phyloP scores from a whole-genome alignment of 345 rosid species.

The Bruguiera gymnorhiza region DNA sequence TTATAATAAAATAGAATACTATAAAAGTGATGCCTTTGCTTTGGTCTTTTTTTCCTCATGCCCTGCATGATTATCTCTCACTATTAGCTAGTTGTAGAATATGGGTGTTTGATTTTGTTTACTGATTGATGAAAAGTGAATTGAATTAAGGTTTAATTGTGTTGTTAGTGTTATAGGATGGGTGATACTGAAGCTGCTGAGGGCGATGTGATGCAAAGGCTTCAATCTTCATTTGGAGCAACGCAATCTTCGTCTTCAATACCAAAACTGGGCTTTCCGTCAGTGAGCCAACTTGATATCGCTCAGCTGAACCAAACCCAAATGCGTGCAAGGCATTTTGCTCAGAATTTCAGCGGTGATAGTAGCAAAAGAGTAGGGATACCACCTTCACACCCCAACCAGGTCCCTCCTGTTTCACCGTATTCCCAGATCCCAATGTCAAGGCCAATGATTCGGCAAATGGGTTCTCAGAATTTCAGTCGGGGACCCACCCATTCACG shows the following conservation, averaged over 20 bases:
- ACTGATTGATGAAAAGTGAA: constrained; percentile 17
- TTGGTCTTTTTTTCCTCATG: constrained; percentile 1
- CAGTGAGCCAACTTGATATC: constrained; percentile 51
- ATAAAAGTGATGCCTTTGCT: constrained; percentile 2
- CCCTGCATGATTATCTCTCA: background rate
- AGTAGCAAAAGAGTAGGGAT: constrained; percentile 58
- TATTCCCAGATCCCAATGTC: constrained; percentile 78
- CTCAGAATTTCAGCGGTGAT: constrained; percentile 41
- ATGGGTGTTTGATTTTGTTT: constrained; percentile 17
- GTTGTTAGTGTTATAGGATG: constrained; percentile 33
- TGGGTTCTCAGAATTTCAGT: constrained; percentile 44
- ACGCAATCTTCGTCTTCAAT: constrained; percentile 41
- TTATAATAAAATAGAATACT: background rate
- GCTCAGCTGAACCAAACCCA: constrained; percentile 50
- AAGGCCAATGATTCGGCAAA: constrained; percentile 48
- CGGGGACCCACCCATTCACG: constrained; percentile 63
- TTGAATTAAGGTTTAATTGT: constrained; percentile 12
- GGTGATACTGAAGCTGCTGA: constrained; percentile 63
- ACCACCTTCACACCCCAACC: constrained; percentile 86
- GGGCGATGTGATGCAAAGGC: constrained; percentile 66
- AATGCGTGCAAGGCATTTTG: constrained; percentile 45
- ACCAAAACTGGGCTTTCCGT: constrained; percentile 41
- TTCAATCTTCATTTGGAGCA: constrained; percentile 57
- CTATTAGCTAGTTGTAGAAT: constrained; percentile 23
- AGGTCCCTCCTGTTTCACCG: constrained; percentile 82